phyloP scores from a whole-genome alignment of 768 basidiomycete genomes.

The Hirschioporus abietinus region DNA sequence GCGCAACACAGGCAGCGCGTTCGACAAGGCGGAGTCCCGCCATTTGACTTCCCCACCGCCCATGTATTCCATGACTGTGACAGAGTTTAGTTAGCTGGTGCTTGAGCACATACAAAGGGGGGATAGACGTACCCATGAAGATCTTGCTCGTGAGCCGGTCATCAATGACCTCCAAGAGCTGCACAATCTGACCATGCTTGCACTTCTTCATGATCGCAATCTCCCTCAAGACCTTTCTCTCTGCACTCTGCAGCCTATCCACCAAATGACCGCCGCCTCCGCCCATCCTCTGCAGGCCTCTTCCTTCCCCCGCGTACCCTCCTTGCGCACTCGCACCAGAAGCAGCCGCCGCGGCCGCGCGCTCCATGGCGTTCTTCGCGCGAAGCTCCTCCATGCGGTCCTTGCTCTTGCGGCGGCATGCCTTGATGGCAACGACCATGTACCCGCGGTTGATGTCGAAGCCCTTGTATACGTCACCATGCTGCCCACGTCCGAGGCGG shows the following conservation, averaged over 20 bases:
- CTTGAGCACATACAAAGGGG: conserved; percentile 3
- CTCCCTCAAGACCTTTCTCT: conserved; percentile 84
- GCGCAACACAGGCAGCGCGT: conserved; percentile 68
- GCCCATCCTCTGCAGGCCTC: conserved; percentile 32
- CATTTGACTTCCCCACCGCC: conserved; percentile 94
- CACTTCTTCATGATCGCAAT: conserved; percentile 99
- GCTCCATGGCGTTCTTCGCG: conserved; percentile 28
- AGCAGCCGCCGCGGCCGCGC: background rate
- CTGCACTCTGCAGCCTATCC: conserved; percentile 65
- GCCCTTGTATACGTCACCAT: conserved; percentile 84
- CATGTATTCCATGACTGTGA: conserved; percentile 90
- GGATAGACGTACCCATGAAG: conserved; percentile 74
- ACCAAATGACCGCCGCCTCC: conserved; percentile 50
- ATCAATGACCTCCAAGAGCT: conserved; percentile 91
- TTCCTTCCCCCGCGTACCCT: too few species aligned
- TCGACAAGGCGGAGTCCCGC: conserved; percentile 40
- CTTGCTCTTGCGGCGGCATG: conserved; percentile 64
- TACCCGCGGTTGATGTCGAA: conserved; percentile 39
- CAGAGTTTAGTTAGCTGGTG: background rate
- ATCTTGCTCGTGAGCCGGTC: conserved; percentile 84
- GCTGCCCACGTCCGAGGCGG: conserved; percentile 82
- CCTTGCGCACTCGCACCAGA: background rate
- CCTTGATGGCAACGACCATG: conserved; percentile 62
- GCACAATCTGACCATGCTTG: conserved; percentile 82
- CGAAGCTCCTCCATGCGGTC: conserved; percentile 48